Evolutionary conservation across 2,329 filamentous ascomycete genomes (phyloP), one percentile per base, ranked within the genome.

Genomic region (Diplodia corticola): DNA sequence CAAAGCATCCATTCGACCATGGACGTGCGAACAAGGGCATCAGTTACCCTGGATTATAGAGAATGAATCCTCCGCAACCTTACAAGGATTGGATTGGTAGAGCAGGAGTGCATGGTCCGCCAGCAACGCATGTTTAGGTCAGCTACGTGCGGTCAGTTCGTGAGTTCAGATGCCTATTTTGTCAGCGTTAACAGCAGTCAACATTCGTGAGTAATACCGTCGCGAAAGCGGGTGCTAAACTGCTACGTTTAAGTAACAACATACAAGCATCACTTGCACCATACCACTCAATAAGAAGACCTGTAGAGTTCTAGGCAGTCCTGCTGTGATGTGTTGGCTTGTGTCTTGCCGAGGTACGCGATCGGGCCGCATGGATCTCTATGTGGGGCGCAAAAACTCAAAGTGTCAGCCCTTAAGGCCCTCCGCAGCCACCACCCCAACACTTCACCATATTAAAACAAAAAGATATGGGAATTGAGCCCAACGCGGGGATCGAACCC

Each of bases 341-440:
- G 17, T 44, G 1, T 44, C n/a, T 44, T 44, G 40, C 40, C 40
- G 40, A 44, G 40, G 40, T 17, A 20, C n/a, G n/a, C n/a, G 40
- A 17, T 44, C 17, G 40, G 40, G n/a, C n/a, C 40, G 9, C n/a
- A 9, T 44, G n/a, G n/a, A 20, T 44, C 40, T 7, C n/a, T 3
- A 3, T 4, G 17, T 10, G 17, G 40, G n/a, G 40, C 13, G 40
- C 40, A 53, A 30, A 33, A 20, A 30, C 20, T 2, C 17, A 26
- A 26, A 53, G 5, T n/a, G 49, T 28, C 49, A 53, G 22, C 26
- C 49, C 22, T 12, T 15, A 80, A 30, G 9, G n/a, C n/a, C n/a
- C n/a, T n/a, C n/a, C n/a, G n/a, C 30, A 10, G 6, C 30, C 30
- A 33, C 55, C 22, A 28, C 55, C 35, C 37, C 55, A 48, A 3